Evolutionary conservation across 371 early-diverging fungal genomes (phyloP), one percentile per base, ranked within the genome.

Genomic region (Encephalitozoon cuniculi): DNA sequence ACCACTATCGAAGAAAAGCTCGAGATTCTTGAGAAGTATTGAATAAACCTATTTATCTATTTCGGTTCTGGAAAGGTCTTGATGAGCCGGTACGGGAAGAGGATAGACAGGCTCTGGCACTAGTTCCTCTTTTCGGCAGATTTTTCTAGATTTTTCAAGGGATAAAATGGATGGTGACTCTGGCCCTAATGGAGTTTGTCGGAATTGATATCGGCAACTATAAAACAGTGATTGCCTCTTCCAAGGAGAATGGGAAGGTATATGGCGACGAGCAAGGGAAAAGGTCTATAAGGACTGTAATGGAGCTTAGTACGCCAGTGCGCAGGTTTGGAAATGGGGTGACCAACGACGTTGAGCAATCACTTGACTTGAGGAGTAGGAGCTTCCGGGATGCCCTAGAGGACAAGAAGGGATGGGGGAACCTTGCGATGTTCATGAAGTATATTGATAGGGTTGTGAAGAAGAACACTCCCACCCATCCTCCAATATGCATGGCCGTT

Each of bases 141-240:
- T 55, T 59, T 59, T 71, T 71, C 71, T 59, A 59, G 71, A 71
- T 40, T 18, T 59, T 71, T 55, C 55, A 23, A 71, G 43, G 46
- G 44, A 59, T 71, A 71, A 71, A 71, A 41, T 9, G 18, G n/a
- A 18, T 0, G 0, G 1, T 54, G 25, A 32, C 26, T 34, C 4
- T 40, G 5, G 39, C 63, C 71, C 34, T 44, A 18, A 71, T 71
- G 71, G 71, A 71, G 59, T 71, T 71, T 64, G 39, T 82, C 1
- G 80, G 79, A 30, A 80, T 82, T 41, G 83, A 82, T 46, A 66
- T 82, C 46, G 83, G 83, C 30, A 49, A 54, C 25, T 69, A 64
- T 41, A 80, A 79, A 59, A 82, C 83, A 9, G 64, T 74, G 6
- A 59, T 82, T n/a, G 65, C 65, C 6, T 43, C 64, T 5, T 65